Evolutionary conservation across 2,329 filamentous ascomycete genomes (phyloP).

Genomic region (Cercospora sesami): DNA sequence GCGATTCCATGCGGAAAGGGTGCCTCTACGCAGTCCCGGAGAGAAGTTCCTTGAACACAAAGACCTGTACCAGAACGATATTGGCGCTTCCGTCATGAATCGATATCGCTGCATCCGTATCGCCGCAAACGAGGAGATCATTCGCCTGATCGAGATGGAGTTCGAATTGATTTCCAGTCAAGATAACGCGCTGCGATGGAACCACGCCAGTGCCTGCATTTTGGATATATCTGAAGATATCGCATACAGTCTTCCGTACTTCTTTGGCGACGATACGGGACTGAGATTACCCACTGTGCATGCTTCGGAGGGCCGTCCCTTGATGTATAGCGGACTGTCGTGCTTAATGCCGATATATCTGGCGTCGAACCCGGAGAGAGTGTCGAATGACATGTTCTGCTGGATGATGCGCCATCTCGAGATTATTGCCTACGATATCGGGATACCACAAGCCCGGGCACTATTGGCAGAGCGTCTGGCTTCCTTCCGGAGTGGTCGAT

Average conservation of each 20-base stretch:
- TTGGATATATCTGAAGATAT: conserved; percentile 10
- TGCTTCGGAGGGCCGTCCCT: not conserved
- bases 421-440: conserved; percentile 4
- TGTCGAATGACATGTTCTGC: conserved; percentile 10
- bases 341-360: conserved; percentile 19
- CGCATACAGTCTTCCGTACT: conserved; percentile 17
- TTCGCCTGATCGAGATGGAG: conserved; percentile 6
- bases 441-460: not conserved
- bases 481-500: too few relatives aligned
- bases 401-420: conserved; percentile 15
- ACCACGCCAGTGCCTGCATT: not conserved
- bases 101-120: conserved; percentile 16
- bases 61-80: conserved; percentile 17
- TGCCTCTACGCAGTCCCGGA: not conserved
- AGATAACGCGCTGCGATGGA: not conserved
- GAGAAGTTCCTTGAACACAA: not conserved
- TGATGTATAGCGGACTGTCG: conserved; percentile 7
- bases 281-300: not conserved
- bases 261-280: conserved; percentile 13
- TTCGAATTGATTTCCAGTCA: not conserved
- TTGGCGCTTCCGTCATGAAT: conserved; percentile 15
- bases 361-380: conserved; percentile 10
- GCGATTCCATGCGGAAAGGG: not conserved
- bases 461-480: not conserved
- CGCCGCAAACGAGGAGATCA: conserved; percentile 15